Evolutionary conservation across 441 rosid species (phyloP).

Genomic region (Capsella rubella): DNA sequence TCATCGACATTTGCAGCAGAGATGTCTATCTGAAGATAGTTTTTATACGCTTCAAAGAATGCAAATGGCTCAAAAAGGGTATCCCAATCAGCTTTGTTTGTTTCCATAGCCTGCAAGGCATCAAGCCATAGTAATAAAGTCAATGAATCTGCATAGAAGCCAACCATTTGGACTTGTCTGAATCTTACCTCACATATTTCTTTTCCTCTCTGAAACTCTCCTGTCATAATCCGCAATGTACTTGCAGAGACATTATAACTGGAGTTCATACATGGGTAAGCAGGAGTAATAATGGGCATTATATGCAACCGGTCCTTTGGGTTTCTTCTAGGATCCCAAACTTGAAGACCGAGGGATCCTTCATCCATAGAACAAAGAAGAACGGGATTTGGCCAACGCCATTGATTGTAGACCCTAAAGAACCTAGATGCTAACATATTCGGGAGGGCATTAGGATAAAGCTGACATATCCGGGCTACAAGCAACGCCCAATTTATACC

Average conservation of each 20-base stretch:
- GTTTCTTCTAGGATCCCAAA: slow-evolving; percentile 98
- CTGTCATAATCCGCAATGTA: slow-evolving; percentile 86
- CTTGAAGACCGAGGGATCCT: slow-evolving; percentile 87
- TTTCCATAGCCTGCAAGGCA: slow-evolving; percentile 87
- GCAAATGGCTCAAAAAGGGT: slow-evolving; percentile 88
- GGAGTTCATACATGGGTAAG: slow-evolving; percentile 97
- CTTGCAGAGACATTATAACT: slow-evolving; percentile 94
- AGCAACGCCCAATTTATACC: slow-evolving; percentile 99
- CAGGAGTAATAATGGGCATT: slow-evolving; percentile 99
- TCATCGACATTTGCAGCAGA: slow-evolving; percentile 86
- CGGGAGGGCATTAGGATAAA: slow-evolving; percentile 96
- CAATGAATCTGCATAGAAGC: slow-evolving; percentile 30
- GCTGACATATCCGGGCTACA: slow-evolving; percentile 98
- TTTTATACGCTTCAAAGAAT: slow-evolving; percentile 91
- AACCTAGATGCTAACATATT: slow-evolving; percentile 92
- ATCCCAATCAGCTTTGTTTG: slow-evolving; percentile 81
- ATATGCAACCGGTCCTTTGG: slow-evolving; percentile 83
- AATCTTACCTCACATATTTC: slow-evolving; percentile 89
- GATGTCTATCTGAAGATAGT: slow-evolving; percentile 89
- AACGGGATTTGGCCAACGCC: slow-evolving; percentile 99
- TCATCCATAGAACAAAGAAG: slow-evolving; percentile 91
- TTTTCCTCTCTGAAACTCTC: slow-evolving; percentile 91
- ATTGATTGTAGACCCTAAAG: slow-evolving; percentile 91
- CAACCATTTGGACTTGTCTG: neutral
- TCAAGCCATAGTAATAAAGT: slow-evolving; percentile 35